Evolutionary conservation across 768 basidiomycete species (phyloP).

Genomic region (Boletellus sp.): DNA sequence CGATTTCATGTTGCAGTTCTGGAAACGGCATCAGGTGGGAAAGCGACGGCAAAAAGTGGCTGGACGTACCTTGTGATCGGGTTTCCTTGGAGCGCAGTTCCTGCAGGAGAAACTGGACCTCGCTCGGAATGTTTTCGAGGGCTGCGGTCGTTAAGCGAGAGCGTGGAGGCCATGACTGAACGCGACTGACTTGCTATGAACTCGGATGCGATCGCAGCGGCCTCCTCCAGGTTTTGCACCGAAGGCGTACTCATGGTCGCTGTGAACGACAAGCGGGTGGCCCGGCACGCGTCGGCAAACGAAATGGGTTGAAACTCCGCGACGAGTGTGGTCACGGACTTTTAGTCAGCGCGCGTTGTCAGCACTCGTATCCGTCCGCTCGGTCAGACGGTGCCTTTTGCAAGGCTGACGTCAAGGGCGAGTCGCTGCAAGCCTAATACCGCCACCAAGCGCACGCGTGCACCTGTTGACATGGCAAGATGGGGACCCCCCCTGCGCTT

Average conservation of each 20-base stretch:
- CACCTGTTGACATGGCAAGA: too few relatives aligned
- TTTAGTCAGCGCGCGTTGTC: background rate
- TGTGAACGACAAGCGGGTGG: background rate
- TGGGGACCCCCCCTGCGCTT: too few relatives aligned
- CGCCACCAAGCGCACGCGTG: too few relatives aligned
- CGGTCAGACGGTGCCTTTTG: too few relatives aligned
- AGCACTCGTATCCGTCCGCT: too few relatives aligned
- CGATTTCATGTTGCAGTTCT: conserved; percentile 45
- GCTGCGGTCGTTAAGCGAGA: conserved; percentile 25
- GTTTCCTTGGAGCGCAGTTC: conserved; percentile 46
- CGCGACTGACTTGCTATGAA: conserved; percentile 43
- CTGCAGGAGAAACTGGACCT: conserved; percentile 45
- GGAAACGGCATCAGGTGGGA: background rate
- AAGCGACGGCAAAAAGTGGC: background rate
- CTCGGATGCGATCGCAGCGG: conserved; percentile 46
- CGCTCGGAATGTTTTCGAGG: conserved; percentile 48
- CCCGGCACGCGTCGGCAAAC: conserved; percentile 14
- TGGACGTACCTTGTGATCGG: conserved; percentile 37
- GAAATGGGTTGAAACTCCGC: conserved; percentile 19
- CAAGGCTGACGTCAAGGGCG: too few relatives aligned
- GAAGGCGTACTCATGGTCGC: conserved; percentile 31
- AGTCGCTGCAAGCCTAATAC: background rate
- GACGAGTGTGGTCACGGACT: conserved; percentile 14
- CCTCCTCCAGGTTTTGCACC: conserved; percentile 43
- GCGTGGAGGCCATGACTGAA: background rate